Evolutionary conservation across 257 asterid species (phyloP), one percentile per base, ranked within the genome.

Genomic region (Ajuga chamaepitys): DNA sequence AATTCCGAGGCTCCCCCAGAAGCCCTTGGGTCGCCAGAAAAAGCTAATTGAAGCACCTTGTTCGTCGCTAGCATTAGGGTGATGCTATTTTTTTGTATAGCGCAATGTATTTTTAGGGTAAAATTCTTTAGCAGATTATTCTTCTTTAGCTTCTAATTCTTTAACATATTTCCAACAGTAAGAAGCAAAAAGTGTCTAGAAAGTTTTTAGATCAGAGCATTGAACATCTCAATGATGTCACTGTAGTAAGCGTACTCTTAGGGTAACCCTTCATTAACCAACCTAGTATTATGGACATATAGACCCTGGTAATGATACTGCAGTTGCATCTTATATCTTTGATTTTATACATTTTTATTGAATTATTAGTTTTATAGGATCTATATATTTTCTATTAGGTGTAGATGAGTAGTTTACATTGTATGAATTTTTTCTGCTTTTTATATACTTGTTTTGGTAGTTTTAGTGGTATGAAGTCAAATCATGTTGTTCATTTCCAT

Each of bases 171-270:
- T 32, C 18, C 59, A 66, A 66, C 82, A 88, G 96, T 64, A 88
- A 88, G 80, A 88, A 85, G 86, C 91, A 85, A 75, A 88, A 88
- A 66, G 87, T 75, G 40, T 80, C 94, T 7, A 86, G 89, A 40
- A 81, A 70, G 66, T 77, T 78, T 48, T 17, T 67, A 48, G 95
- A 85, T 80, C 96, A 85, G 68, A 88, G 95, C 80, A 88, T 88
- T 62, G 94, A 88, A 68, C 94, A 88, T 53, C 95, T 88, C 68
- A 88, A 88, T 72, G 96, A 88, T 75, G 96, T 88, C 54, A 88
- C 95, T 68, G 96, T 87, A 70, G 87, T 83, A 54, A 88, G 96
- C 74, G 96, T 72, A 79, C 83, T 82, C 79, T 88, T 69, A 77
- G 86, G 89, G 96, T 88, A 85, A 73, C 4, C 52, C 16, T 62